Base-by-base conservation (phyloP, 352 stramenopile species). In the Lagenidium giganteum region DNA sequence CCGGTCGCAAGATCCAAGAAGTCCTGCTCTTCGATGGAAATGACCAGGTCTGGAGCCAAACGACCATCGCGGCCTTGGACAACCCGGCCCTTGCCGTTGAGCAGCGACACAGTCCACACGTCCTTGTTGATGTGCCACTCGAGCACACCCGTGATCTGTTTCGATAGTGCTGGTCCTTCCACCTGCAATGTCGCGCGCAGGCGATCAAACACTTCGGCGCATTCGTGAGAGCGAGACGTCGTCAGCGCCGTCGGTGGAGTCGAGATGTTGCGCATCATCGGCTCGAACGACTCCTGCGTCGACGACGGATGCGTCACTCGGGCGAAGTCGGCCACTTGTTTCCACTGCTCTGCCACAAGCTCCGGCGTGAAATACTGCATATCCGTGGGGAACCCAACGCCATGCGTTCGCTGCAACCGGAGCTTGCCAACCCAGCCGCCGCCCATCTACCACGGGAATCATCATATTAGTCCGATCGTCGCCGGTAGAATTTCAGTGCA, bases 81-180 rank as follows among this genome's bases (percentile, higher is more conserved):
- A 25, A 87, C 52, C 0, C 44, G 51, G 22, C 62, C 69, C 23
- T 80, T 74, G 40, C 67, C 66, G 44, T 77, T 51, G 32, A 79
- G 38, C n/a, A 87, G 50, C 13, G 60, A 67, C 32, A 87, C 70
- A 39, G 71, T 83, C 70, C 68, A 87, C 22, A 69, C 54, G 21
- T 83, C 67, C 45, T 83, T 77, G 62, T 80, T 83, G 41, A 87
- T 82, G 46, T 70, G 67, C 75, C 75, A 87, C 47, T 84, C 64
- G 12, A 80, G 40, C 28, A 83, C 67, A 29, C 73, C 73, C 28
- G 61, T 67, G 36, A 84, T 84, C 48, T 82, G 68, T 45, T 77
- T 80, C 23, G 59, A 64, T 23, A 83, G 56, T n/a, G 56, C 39
- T 2, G 56, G 22, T 6, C 67, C 65, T 23, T 73, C 61, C 13